These are phyloP conservation scores for Eucalyptus pauciflora DNA, from an alignment of 345 rosid genomes.

Conservation along the genomic window DNA sequence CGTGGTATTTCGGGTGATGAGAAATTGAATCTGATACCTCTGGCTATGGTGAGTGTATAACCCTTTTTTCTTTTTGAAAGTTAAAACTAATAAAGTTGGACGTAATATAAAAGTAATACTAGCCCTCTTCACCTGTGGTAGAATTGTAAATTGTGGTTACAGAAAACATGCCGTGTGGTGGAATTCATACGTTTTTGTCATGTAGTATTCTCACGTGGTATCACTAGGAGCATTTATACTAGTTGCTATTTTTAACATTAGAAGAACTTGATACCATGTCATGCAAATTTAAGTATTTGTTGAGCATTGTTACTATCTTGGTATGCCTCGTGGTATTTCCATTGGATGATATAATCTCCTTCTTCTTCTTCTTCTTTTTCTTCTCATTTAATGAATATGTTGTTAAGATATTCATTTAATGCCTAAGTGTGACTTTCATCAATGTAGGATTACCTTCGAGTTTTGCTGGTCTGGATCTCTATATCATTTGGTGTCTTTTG, in stretches of 20 bases:
- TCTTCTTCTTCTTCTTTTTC: too few relatives aligned
- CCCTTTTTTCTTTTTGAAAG: background rate
- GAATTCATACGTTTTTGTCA: background rate
- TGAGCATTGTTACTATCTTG: background rate
- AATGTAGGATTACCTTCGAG: background rate
- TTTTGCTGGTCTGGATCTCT: background rate
- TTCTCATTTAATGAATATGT: background rate
- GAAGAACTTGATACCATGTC: background rate
- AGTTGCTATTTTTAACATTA: background rate
- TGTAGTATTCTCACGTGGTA: background rate
- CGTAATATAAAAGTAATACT: background rate
- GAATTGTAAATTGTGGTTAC: background rate
- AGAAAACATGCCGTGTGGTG: background rate
- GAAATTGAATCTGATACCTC: background rate
- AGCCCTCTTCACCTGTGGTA: background rate
- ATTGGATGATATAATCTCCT: background rate
- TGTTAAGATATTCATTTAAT: background rate
- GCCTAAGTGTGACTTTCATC: background rate
- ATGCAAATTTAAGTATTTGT: background rate
- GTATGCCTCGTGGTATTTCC: background rate
- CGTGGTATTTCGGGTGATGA: background rate
- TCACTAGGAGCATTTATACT: background rate
- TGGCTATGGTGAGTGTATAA: background rate
- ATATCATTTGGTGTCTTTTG: background rate
- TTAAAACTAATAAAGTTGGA: background rate